Base-by-base conservation (phyloP, 371 early-diverging fungal genomes). In the Rhizopus delemar region DNA sequence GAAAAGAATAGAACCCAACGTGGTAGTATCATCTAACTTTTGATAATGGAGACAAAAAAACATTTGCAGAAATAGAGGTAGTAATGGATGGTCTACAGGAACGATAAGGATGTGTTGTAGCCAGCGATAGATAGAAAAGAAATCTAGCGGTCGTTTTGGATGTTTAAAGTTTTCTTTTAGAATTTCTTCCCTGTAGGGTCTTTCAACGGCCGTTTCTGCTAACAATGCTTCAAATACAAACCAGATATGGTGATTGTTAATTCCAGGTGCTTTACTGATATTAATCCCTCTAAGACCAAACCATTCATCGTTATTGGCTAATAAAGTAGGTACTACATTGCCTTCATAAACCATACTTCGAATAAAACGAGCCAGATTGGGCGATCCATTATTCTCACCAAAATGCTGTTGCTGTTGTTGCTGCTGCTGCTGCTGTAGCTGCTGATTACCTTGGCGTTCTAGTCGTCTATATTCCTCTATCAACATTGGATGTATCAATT, bases 11-110 rank as follows among this genome's bases (percentile, higher is more conserved):
- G 60, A 64, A 0, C 86, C 89, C 46, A 81, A 82, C 41, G 75
- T 73, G 4, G 53, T 51, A 15, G 79, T 66, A 6, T 53, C 33
- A n/a, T 43, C 52, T 28, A 57, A 13, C 8, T 2, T 39, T 51
- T 45, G 58, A 32, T 38, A 89, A 56, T 87, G 87, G 0, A 87
- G 70, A n/a, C 75, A 70, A 49, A 87, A 87, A 65, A 89, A 87
- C 74, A 81, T 71, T 59, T 90, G 88, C 54, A 81, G 71, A 51
- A 76, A 79, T 9, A 87, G 63, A 0, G 85, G 85, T 46, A 84
- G 46, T 12, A 84, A 55, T 8, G 80, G 78, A 54, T 88, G 84
- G 13, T 80, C 67, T 16, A 65, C 52, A 1, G 83, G 84, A 4
- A 78, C 61, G 0, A 76, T 67, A 13, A 85, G 51, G 4, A 84